Evolutionary conservation across 169 alveolate genomes (phyloP), one percentile per base, ranked within the genome.

Genomic region (Sarcocystis neurona): DNA sequence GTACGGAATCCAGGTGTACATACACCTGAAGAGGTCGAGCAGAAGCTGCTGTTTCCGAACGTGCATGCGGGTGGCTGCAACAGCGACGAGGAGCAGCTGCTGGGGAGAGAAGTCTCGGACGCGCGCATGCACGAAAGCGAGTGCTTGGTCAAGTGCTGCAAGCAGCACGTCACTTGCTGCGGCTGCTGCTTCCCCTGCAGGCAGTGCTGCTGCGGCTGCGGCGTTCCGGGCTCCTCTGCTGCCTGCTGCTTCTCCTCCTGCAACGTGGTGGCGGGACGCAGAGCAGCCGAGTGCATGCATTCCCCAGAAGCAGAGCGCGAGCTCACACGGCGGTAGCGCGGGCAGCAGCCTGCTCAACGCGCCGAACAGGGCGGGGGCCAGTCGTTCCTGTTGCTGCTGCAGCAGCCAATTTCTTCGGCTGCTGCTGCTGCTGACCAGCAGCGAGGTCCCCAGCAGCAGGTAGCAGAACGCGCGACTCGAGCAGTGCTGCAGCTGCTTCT

Each of bases 261-360:
- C 15, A 6, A 3, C 43, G 37, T 43, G 8, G 41, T 1, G 37
- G 46, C 75, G n/a, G n/a, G n/a, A n/a, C n/a, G n/a, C n/a, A 18
- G 12, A 12, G 75, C 75, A 63, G 41, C 75, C 75, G 41, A 63
- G 41, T 20, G 75, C 75, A 18, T 63, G 41, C 75, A 63, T 63
- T 37, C 75, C 27, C 75, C 75, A 63, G 75, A 10, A 63, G 43
- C 44, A 10, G 75, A n/a, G 20, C 6, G 75, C 75, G 41, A 63
- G 75, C 6, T 63, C 75, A 18, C 75, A 4, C 34, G 75, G 75
- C 1, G 75, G 32, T 20, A 63, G 43, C 4, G 75, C 34, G 43
- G 75, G 37, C 37, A 63, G 75, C 1, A 41, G 6, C 20, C 18
- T 20, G 27, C 44, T 10, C 4, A 63, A 20, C 8, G 75, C 75